Conservation (phyloP, 148 eudicot species). For the Pharnaceum exiguum region DNA sequence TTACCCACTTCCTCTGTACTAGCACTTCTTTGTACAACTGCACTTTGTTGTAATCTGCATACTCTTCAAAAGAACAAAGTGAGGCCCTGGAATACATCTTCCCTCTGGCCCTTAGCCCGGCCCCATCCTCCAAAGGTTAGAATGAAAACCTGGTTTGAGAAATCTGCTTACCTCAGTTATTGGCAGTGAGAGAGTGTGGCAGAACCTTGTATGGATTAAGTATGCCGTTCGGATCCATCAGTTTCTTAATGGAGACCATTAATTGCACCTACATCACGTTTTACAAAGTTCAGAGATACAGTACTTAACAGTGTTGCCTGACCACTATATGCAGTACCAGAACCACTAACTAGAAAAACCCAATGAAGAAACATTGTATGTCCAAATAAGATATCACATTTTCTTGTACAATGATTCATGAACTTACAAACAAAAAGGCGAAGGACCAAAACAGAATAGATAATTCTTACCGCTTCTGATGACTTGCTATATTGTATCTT, state of each 20-base stretch:
- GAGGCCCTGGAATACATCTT: no score
- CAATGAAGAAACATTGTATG: no score
- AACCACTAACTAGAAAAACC: no score
- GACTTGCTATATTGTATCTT: conserved; percentile 92
- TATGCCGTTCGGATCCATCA: conserved; percentile 77
- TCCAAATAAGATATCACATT: no score
- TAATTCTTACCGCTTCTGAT: conserved; percentile 65
- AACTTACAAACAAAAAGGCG: neutral
- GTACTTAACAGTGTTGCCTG: no score
- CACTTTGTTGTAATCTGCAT: no score
- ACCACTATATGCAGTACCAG: no score
- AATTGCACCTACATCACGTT: conserved; percentile 51
- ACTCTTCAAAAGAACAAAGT: no score
- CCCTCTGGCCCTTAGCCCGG: no score
- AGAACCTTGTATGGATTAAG: conserved; percentile 96
- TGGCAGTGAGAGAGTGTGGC: conserved; percentile 42
- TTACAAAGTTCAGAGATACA: neutral
- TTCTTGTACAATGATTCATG: neutral
- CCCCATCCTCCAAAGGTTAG: neutral
- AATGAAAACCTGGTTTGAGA: neutral
- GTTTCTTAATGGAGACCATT: conserved; percentile 79
- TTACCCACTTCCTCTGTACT: no score
- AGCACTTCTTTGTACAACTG: no score
- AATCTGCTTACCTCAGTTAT: conserved; percentile 21
- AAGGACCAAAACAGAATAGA: neutral